Evolutionary conservation across 202 grass and related monocot species (phyloP).

Genomic region (Saccharum hybrid): DNA sequence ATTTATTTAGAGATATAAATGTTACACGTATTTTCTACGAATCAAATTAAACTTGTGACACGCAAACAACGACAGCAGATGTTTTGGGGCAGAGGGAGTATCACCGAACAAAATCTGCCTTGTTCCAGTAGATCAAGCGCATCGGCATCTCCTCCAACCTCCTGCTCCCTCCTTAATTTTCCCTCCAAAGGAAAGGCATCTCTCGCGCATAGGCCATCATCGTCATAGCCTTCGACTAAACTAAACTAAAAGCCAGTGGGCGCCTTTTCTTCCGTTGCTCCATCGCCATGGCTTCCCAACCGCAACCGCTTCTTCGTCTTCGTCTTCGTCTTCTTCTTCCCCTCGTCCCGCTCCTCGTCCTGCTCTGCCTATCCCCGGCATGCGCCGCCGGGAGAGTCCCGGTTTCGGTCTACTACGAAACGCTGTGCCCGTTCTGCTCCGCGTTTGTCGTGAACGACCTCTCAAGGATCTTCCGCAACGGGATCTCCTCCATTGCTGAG

Average conservation of each 20-base stretch:
- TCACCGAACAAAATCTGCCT: constrained; percentile 35
- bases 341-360: constrained; percentile 33
- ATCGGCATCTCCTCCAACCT: constrained; percentile 53
- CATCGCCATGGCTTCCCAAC: constrained; percentile 51
- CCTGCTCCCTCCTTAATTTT: neutral
- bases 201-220: constrained; percentile 29
- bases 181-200: constrained; percentile 50
- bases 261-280: constrained; percentile 28
- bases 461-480: constrained; percentile 64
- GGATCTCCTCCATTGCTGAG: constrained; percentile 67
- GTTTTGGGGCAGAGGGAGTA: no score
- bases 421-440: constrained; percentile 88
- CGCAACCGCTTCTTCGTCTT: neutral
- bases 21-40: no score
- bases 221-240: constrained; percentile 5
- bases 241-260: neutral
- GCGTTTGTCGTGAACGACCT: constrained; percentile 71
- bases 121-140: constrained; percentile 9
- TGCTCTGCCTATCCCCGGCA: constrained; percentile 53
- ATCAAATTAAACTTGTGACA: no score
- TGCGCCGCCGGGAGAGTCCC: constrained; percentile 56
- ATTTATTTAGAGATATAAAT: no score
- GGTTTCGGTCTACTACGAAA: constrained; percentile 84
- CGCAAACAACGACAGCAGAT: no score
- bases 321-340: constrained; percentile 21